Base-by-base conservation (phyloP, 2,329 filamentous ascomycete genomes). In the Neonectria coccinea region DNA sequence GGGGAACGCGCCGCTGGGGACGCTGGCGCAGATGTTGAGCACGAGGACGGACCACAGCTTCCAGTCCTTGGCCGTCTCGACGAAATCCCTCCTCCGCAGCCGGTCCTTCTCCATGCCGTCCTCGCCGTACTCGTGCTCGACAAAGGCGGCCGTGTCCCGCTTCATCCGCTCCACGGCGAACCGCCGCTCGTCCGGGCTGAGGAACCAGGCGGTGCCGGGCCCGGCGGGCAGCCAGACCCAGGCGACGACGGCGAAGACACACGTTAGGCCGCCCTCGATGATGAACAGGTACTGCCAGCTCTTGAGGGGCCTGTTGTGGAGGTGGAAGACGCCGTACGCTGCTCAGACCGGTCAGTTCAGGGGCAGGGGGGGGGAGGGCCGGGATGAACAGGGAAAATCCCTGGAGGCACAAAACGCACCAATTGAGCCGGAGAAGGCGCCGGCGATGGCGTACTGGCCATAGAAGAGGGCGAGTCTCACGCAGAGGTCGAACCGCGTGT, bases 271-370 rank as follows among this genome's bases (percentile, higher is more conserved):
- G 9, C 89, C 89, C 73, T 92, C 89, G n/a, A 91, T 86, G 52
- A 91, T 88, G 76, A 91, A 91, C 0, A 91, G 80, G 87, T 87
- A 90, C 10, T 87, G 80, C 89, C 89, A 92, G 12, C 88, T 88
- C 29, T 82, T 85, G 3, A 90, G 68, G 16, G 53, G 41, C 2
- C 73, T 67, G 10, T 62, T 29, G 42, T 65, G 65, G 54, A 75
- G 61, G 53, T 75, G 72, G 59, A 73, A 73, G 52, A 74, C 69
- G 57, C 71, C 73, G 42, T 75, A 75, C 47, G 73, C 73, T 74
- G 41, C 6, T 39, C 36, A 36, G 36, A 8, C 39, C 41, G 39
- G 52, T 65, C 27, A 64, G 66, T 53, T 39, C 27, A 48, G 20
- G 45, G 33, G 27, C 33, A 5, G 33, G 33, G 33, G 33, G 20